Evolutionary conservation across 164 flowering plant species (phyloP).

Genomic region (Cinnamomum micranthum): DNA sequence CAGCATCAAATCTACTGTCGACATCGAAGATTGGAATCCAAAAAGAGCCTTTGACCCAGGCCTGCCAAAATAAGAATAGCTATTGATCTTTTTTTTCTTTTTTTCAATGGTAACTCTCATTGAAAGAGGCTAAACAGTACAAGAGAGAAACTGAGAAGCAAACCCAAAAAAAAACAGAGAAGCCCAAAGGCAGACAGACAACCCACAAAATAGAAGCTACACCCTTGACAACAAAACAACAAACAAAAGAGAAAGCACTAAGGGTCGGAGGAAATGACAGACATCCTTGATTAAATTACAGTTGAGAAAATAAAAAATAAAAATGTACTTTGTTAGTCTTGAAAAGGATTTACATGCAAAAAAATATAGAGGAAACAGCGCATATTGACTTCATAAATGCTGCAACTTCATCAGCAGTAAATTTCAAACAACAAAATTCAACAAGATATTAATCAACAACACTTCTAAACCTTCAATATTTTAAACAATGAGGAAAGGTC

Average conservation of each 20-base stretch:
- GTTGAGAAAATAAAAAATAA: neutral
- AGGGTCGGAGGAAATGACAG: neutral
- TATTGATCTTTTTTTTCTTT: too few relatives aligned
- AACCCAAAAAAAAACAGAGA: too few relatives aligned
- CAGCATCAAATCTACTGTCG: conserved; percentile 57
- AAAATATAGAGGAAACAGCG: neutral
- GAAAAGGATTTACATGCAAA: neutral
- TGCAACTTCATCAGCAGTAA: neutral
- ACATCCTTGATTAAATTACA: neutral
- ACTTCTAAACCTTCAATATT: neutral
- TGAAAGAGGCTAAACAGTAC: too few relatives aligned
- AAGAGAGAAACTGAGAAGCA: too few relatives aligned
- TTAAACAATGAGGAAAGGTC: neutral
- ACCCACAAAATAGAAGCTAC: too few relatives aligned
- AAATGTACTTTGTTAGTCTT: neutral
- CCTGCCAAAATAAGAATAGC: conserved; percentile 37
- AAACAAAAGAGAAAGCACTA: neutral
- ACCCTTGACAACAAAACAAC: too few relatives aligned
- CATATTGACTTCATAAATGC: neutral
- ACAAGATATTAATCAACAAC: neutral
- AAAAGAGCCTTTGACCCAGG: conserved; percentile 89
- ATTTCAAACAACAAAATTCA: neutral
- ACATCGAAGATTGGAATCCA: conserved; percentile 94
- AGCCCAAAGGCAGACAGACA: too few relatives aligned
- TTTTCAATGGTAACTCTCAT: too few relatives aligned